Percentiles rank a stretch among this genome's conserved stretches.
Evolutionary conservation across 306 rosid genomes (phyloP).

Genomic region (Malus asiatica): DNA sequence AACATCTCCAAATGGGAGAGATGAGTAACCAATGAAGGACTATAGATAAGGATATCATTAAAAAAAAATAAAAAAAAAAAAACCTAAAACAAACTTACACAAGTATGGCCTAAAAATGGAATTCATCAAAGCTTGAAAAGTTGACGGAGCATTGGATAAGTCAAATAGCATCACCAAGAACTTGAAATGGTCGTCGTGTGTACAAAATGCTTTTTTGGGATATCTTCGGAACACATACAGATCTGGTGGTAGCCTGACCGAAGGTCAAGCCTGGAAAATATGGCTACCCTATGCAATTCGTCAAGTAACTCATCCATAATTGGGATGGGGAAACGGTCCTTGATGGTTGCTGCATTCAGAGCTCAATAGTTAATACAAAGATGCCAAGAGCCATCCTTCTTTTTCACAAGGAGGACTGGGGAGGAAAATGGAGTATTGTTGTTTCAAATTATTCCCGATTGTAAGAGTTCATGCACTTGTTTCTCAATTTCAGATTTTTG

Average conservation of each 20-base stretch:
- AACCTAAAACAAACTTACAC: no score
- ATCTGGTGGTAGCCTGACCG: background rate
- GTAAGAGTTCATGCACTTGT: background rate
- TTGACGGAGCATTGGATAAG: background rate
- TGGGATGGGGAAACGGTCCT: background rate
- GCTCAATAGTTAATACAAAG: background rate
- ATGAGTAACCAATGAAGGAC: no score
- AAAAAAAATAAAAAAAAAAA: no score
- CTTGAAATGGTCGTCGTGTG: background rate
- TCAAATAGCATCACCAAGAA: background rate
- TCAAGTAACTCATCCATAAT: background rate
- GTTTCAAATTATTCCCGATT: accelerated
- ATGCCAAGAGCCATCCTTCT: background rate
- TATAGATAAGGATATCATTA: no score
- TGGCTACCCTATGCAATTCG: background rate
- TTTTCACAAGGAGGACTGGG: background rate
- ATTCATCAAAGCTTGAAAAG: background rate
- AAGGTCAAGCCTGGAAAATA: background rate
- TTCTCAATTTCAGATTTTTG: background rate
- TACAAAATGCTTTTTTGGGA: background rate
- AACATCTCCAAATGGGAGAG: no score
- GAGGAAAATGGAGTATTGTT: background rate
- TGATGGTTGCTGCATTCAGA: background rate
- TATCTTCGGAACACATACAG: background rate
- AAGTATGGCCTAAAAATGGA: no score